These are phyloP conservation scores for Aspergillus affinis DNA, from an alignment of 495 filamentous ascomycete genomes.

Conservation along the genomic window DNA sequence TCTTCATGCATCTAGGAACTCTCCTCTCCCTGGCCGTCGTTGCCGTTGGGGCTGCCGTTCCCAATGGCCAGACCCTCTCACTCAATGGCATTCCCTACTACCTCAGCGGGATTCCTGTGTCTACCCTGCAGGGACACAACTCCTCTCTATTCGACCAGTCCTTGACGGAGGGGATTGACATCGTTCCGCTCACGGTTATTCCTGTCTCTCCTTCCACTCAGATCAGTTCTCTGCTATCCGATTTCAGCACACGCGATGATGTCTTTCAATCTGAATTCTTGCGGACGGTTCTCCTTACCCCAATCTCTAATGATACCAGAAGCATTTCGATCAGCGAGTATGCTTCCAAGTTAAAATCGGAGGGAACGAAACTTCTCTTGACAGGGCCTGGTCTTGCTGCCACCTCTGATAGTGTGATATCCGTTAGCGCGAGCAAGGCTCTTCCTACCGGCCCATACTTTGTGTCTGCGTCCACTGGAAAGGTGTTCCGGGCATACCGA, in stretches of 20 bases:
- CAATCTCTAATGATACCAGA: not conserved
- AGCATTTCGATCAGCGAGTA: conserved; percentile 1
- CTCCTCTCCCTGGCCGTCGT: conserved; percentile 8
- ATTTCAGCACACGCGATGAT: conserved; percentile 37
- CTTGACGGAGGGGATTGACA: conserved; percentile 21
- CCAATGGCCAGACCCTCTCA: conserved; percentile 39
- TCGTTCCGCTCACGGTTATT: conserved; percentile 43
- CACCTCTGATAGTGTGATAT: conserved; percentile 3
- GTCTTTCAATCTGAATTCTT: conserved; percentile 42
- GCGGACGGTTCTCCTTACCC: conserved; percentile 16
- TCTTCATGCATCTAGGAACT: conserved; percentile 5
- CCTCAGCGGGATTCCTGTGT: conserved; percentile 24
- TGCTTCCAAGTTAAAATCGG: not conserved
- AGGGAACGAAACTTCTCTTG: conserved; percentile 11
- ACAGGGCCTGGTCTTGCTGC: conserved; percentile 1
- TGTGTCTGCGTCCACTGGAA: conserved; percentile 35
- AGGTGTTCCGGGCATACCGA: conserved; percentile 39
- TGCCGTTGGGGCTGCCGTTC: conserved; percentile 4
- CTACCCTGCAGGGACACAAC: conserved; percentile 12
- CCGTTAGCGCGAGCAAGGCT: conserved; percentile 7
- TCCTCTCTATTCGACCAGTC: conserved; percentile 25
- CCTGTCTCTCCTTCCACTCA: conserved; percentile 21
- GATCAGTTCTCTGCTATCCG: conserved; percentile 25
- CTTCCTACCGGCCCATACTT: conserved; percentile 52
- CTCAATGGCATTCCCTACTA: conserved; percentile 47